Base-by-base conservation (phyloP, 2,329 filamentous ascomycete genomes). In the Colletotrichum tabaci region DNA sequence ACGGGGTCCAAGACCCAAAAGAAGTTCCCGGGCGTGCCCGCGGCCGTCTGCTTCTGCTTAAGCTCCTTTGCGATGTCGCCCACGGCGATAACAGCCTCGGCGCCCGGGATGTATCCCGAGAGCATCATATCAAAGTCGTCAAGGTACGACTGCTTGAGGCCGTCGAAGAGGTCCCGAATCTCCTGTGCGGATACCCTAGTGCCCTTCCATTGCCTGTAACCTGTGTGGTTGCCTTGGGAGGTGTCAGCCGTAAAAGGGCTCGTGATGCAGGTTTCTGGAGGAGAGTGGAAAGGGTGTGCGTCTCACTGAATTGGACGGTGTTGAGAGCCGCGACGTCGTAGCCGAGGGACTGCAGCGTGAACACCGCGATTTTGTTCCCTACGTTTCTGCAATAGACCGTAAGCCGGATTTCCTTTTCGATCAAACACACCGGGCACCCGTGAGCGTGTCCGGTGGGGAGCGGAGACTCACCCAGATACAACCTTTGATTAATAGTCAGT, bases 1-100 rank as follows among this genome's bases (percentile, higher is more conserved):
- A 99, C 96, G 0, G 97, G 96, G 80, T 99, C 96, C 35, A 99
- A 88, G 3, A 98, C 94, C 96, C 96, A 98, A 83, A 98, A 98
- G 84, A 98, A 98, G 56, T 88, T 90, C 0, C 94, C 93, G 0
- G 93, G 91, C 42, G 74, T 74, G 7, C 58, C 53, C 42, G 86
- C 87, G 16, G 84, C 85, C 46, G 84, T 85, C 2, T 89, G 87
- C 76, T 91, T 92, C 64, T 88, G 85, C 79, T 92, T 93, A 72
- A 98, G 87, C 76, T 98, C 94, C 74, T 91, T 87, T 15, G 90
- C 96, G 75, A 99, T 98, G 66, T 87, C 87, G 10, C 96, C 96
- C 1, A 98, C 93, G 10, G 94, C 92, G 77, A 93, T 89, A 47
- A 99, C 94, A 0, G 92, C 93, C 9, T 93, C 91, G 0, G 95